phyloP scores from a whole-genome alignment of 2,329 filamentous ascomycete species.

The Clathrospora elynae region DNA sequence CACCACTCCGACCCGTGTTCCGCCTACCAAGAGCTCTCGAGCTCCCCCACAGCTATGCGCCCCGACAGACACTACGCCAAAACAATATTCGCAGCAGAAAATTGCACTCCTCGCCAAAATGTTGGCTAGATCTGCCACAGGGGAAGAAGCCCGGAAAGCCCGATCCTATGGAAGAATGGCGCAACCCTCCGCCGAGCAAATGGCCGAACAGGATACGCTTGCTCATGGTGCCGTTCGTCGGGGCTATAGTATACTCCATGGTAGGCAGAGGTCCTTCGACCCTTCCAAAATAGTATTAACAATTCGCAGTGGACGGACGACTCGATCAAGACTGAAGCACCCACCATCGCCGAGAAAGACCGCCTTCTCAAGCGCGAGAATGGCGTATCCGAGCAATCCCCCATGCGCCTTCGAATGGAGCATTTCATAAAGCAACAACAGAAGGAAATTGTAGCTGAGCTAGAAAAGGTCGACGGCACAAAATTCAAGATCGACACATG shows the following conservation, averaged over 20 bases:
- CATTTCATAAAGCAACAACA: conserved; percentile 94
- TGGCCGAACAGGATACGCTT: conserved; percentile 52
- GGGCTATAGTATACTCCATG: conserved; percentile 64
- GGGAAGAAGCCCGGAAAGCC: conserved; percentile 23
- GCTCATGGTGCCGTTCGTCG: conserved; percentile 57
- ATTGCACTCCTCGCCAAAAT: conserved; percentile 21
- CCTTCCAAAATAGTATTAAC: conserved; percentile 4
- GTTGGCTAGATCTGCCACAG: conserved; percentile 26
- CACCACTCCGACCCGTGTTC: conserved; percentile 33
- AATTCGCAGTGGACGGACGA: conserved; percentile 42
- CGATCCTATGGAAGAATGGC: conserved; percentile 42
- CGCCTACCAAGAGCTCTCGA: conserved; percentile 35
- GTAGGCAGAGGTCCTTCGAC: conserved; percentile 46
- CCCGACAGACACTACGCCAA: conserved; percentile 27
- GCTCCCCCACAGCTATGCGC: conserved; percentile 34
- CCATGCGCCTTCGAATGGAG: conserved; percentile 98
- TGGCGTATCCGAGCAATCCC: conserved; percentile 75
- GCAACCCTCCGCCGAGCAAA: conserved; percentile 44
- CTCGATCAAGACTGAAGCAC: conserved; percentile 58
- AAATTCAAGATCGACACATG: conserved; percentile 85
- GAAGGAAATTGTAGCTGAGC: conserved; percentile 78
- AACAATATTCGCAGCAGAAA: conserved; percentile 21
- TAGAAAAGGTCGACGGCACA: conserved; percentile 82
- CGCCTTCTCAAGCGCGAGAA: conserved; percentile 78
- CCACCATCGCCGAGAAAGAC: conserved; percentile 84